These are phyloP conservation scores for Schizothecium vesticola DNA, from an alignment of 495 filamentous ascomycete species.

Conservation along the genomic window DNA sequence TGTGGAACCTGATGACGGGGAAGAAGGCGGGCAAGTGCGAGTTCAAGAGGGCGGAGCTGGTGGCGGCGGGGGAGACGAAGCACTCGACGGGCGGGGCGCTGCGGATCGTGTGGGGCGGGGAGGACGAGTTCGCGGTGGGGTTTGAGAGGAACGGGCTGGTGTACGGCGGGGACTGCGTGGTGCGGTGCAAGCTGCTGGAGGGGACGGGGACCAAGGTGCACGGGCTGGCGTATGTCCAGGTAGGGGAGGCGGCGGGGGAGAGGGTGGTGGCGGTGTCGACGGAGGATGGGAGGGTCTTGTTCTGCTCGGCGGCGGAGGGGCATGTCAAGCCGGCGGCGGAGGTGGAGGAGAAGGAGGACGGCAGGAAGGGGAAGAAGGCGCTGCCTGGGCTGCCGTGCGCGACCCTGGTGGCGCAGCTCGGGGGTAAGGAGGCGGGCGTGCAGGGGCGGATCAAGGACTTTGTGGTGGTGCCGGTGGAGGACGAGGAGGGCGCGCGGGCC, in stretches of 20 bases:
- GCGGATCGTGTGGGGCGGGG: conserved; percentile 74
- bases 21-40: conserved; percentile 90
- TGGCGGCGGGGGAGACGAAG: conserved; percentile 67
- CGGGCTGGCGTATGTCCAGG: conserved; percentile 63
- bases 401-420: conserved; percentile 67
- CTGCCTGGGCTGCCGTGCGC: conserved; percentile 37
- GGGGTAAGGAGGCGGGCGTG: conserved; percentile 63
- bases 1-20: conserved; percentile 96
- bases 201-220: conserved; percentile 72
- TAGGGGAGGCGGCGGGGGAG: conserved; percentile 32
- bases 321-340: conserved; percentile 23
- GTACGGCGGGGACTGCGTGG: conserved; percentile 81
- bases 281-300: conserved; percentile 83
- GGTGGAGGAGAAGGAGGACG: conserved; percentile 14
- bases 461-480: conserved; percentile 48
- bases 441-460: conserved; percentile 85
- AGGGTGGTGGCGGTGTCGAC: conserved; percentile 73
- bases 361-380: not conserved
- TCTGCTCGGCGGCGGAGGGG: conserved; percentile 62
- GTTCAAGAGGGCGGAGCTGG: conserved; percentile 63
- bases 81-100: conserved; percentile 77
- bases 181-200: conserved; percentile 65
- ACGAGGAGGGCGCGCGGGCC: conserved; percentile 33
- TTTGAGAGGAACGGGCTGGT: conserved; percentile 84
- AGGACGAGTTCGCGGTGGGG: conserved; percentile 77